Conservation (phyloP, 1,284 basidiomycete genomes). For the Puccinia horiana region DNA sequence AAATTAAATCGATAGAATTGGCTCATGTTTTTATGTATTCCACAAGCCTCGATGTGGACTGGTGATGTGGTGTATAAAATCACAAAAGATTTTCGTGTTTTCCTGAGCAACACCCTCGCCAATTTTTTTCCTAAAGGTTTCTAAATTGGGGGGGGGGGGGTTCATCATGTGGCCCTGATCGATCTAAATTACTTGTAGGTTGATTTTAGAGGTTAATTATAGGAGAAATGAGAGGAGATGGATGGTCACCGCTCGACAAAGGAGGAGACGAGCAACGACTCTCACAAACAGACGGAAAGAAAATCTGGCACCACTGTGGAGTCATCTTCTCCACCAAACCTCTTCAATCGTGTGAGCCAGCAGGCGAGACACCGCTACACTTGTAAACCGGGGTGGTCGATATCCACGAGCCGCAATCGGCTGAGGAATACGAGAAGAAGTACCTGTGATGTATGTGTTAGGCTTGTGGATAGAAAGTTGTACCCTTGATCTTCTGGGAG, state of each 20-base stretch:
- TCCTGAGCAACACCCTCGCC: neutral
- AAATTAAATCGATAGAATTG: neutral
- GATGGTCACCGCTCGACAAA: neutral
- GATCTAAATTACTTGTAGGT: neutral
- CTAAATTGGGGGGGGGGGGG: neutral
- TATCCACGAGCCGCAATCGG: neutral
- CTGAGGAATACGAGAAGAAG: neutral
- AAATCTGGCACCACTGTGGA: neutral
- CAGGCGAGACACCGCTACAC: neutral
- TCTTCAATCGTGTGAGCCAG: neutral
- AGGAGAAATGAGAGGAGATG: neutral
- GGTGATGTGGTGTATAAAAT: neutral
- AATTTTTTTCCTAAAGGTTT: neutral
- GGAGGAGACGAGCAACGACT: neutral
- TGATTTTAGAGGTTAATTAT: neutral
- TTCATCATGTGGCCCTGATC: neutral
- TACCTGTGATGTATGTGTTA: neutral
- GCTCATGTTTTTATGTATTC: too few relatives aligned
- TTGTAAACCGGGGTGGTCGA: neutral
- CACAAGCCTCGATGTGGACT: neutral
- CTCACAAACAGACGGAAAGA: neutral
- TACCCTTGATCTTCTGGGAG: neutral
- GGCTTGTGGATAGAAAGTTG: conserved; percentile 5
- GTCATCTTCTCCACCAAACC: neutral
- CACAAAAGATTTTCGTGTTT: neutral